These are phyloP conservation scores for Colletotrichum sp. DNA, from an alignment of 2,329 filamentous ascomycete species.

Conservation along the genomic window DNA sequence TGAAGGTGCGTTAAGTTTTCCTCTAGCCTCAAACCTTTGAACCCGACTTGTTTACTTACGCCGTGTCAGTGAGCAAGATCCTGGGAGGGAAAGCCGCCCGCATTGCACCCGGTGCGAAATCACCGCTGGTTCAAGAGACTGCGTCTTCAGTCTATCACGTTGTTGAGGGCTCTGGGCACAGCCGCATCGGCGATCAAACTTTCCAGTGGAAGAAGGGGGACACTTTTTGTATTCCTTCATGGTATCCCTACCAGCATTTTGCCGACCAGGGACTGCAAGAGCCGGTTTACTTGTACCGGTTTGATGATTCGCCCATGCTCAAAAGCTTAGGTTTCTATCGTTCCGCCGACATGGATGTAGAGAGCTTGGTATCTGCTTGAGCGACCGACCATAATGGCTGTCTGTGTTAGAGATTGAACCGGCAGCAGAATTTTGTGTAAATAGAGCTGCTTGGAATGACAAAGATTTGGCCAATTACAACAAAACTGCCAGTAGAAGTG, in stretches of 20 bases:
- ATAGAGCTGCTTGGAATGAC: not conserved
- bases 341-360: conserved; percentile 39
- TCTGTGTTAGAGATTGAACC: not conserved
- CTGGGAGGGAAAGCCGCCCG: conserved; percentile 53
- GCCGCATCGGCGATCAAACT: conserved; percentile 39
- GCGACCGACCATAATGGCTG: not conserved
- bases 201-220: conserved; percentile 53
- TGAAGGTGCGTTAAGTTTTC: conserved; percentile 28
- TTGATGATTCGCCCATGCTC: conserved; percentile 61
- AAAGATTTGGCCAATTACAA: not conserved
- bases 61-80: conserved; percentile 43
- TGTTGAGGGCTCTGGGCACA: conserved; percentile 47
- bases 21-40: not conserved
- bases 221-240: conserved; percentile 59
- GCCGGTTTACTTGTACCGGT: conserved; percentile 55
- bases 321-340: conserved; percentile 55
- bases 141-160: conserved; percentile 59
- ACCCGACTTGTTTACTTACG: not conserved
- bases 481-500: not conserved
- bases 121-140: conserved; percentile 49
- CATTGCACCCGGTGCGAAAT: conserved; percentile 38
- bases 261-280: conserved; percentile 31
- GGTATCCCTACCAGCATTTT: conserved; percentile 54
- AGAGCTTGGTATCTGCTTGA: conserved; percentile 36
- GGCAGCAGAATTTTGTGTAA: not conserved